phyloP scores from a whole-genome alignment of 2,329 filamentous ascomycete genomes.

The Celoporthe dispersa region DNA sequence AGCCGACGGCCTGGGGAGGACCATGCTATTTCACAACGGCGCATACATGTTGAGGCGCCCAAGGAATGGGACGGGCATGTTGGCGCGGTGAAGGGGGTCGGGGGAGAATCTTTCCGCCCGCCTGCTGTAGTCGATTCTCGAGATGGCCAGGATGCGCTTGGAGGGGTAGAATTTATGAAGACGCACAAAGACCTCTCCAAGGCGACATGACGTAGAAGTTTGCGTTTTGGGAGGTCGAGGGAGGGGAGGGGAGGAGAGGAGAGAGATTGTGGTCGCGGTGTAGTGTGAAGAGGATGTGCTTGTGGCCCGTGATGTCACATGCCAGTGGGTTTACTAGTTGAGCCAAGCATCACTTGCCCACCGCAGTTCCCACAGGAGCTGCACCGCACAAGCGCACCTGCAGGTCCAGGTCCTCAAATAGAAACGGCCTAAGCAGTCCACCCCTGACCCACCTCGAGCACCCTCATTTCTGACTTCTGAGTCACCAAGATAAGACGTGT shows the following conservation, averaged over 20 bases:
- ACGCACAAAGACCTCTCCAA: background rate
- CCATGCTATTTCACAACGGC: slow-evolving; percentile 10
- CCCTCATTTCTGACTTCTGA: background rate
- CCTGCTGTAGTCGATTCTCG: background rate
- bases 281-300: background rate
- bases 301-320: slow-evolving; percentile 6
- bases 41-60: slow-evolving; percentile 58
- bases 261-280: background rate
- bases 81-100: slow-evolving; percentile 22
- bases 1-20: background rate
- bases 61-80: slow-evolving; percentile 58
- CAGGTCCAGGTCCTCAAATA: slow-evolving; percentile 4
- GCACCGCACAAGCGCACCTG: background rate
- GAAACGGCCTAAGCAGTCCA: background rate
- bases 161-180: background rate
- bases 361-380: slow-evolving; percentile 1
- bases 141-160: background rate
- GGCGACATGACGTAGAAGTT: slow-evolving; percentile 18
- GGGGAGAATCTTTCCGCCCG: background rate
- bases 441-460: background rate
- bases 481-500: slow-evolving; percentile 2
- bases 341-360: background rate
- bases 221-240: background rate
- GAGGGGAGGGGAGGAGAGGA: background rate
- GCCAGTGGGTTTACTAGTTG: slow-evolving; percentile 7